Evolutionary conservation across 148 eudicot species (phyloP), one percentile per base, ranked within the genome.

Genomic region (Diospyros kaki): DNA sequence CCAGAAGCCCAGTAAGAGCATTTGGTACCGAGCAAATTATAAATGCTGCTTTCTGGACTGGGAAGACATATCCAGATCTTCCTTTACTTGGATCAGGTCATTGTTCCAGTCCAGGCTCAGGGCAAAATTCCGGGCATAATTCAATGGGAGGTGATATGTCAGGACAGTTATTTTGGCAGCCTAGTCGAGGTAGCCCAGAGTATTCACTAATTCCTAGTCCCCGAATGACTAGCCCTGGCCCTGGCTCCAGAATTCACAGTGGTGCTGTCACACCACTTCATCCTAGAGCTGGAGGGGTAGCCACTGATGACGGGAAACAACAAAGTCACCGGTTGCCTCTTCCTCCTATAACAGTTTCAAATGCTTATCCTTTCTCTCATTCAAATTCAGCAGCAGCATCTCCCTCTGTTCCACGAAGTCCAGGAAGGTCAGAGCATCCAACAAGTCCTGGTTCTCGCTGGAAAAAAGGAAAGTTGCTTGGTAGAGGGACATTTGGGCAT

Each of bases 31-130:
- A 92, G 75, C 96, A 87, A 83, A 81, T 77, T 48, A 74, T 87
- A 75, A 89, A 84, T 71, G 68, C 96, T 72, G 89, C 87, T 61
- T 84, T 86, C 69, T 85, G 89, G 88, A 83, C 90, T 18, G 86
- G 85, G 60, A 95, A 87, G 81, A 84, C 86, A 48, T 85, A 87
- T 86, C 85, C 94, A 58, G 98, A 92, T 74, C 80, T 88, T 72
- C 86, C 87, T 54, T 84, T 89, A 42, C 87, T 90, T 76, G 96
- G 99, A 64, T 95, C 97, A 67, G 96, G 97, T 58, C 97, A 92
- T 50, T 92, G 97, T 89, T 95, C 99, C 44, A 95, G 98, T 81
- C 99, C 99, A 5, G 99, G 96, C 12, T 95, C 99, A 18, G 99
- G 96, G 68, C 96, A 95, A 62, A 95, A 90, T 82, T 95, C 99